Conservation (phyloP, 2,329 filamentous ascomycete species). For the Helotiales sp. region DNA sequence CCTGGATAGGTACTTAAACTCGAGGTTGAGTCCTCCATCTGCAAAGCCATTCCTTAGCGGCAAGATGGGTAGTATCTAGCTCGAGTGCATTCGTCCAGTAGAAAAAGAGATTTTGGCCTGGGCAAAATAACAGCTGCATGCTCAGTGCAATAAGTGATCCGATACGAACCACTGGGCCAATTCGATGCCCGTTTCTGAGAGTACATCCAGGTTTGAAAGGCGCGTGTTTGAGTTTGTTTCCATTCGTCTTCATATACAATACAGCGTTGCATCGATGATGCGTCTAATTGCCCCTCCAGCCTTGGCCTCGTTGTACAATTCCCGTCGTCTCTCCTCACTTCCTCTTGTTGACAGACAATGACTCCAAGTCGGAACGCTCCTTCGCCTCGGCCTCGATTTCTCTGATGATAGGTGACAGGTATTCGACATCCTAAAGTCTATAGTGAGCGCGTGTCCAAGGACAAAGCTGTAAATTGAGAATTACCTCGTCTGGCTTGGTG, state of each 20-base stretch:
- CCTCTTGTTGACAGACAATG: slow-evolving; percentile 54
- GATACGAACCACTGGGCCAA: too few species aligned
- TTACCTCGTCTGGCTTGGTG: slow-evolving; percentile 67
- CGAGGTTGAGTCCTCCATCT: too few species aligned
- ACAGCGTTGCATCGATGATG: slow-evolving; percentile 12
- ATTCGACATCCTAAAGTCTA: slow-evolving; percentile 58
- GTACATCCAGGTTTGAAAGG: not conserved
- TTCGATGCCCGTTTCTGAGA: too few species aligned
- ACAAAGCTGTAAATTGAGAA: slow-evolving; percentile 7
- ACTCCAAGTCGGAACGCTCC: slow-evolving; percentile 69
- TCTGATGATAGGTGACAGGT: slow-evolving; percentile 66
- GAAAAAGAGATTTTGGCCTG: too few species aligned
- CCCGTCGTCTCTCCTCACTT: slow-evolving; percentile 13
- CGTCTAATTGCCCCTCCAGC: slow-evolving; percentile 3
- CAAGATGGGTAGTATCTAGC: too few species aligned
- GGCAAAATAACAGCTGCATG: too few species aligned
- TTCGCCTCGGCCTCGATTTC: slow-evolving; percentile 67
- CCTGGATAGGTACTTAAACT: too few species aligned
- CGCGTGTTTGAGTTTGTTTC: not conserved
- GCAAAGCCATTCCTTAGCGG: too few species aligned
- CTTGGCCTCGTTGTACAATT: slow-evolving; percentile 21
- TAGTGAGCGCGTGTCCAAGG: slow-evolving; percentile 13
- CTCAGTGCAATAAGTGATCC: too few species aligned
- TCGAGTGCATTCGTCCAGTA: too few species aligned
- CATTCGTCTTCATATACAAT: slow-evolving; percentile 22